A percentile compares a stretch with the other conserved stretches of the same genome.
phyloP scores from a whole-genome alignment of 345 rosid genomes.

The Mallotus nudiflorus region DNA sequence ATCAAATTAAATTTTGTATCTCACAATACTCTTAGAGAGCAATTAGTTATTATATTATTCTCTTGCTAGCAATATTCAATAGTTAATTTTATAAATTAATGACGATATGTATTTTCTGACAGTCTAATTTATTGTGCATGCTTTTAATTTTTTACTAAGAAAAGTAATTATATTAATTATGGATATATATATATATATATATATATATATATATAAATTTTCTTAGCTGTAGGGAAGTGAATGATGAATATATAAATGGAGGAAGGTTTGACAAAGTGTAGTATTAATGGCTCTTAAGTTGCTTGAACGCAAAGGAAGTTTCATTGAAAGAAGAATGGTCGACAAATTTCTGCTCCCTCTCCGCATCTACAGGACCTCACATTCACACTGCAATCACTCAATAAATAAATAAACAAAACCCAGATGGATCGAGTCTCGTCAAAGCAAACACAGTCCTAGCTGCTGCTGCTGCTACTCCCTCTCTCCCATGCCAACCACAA shows the following conservation, averaged over 20 bases:
- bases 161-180: too few species aligned
- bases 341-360: conserved; percentile 38
- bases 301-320: conserved; percentile 75
- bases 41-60: too few species aligned
- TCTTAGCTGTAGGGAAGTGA: not conserved
- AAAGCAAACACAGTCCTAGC: conserved; percentile 45
- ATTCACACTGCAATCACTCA: not conserved
- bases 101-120: too few species aligned
- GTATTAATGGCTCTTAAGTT: conserved; percentile 41
- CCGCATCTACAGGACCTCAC: conserved; percentile 38
- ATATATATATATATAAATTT: not conserved
- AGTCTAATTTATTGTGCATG: too few species aligned
- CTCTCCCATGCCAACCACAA: conserved; percentile 23
- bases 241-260: conserved; percentile 18
- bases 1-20: too few species aligned
- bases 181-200: too few species aligned
- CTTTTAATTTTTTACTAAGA: too few species aligned
- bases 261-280: conserved; percentile 55
- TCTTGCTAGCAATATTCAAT: too few species aligned
- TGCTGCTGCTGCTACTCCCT: too few species aligned
- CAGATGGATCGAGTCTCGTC: conserved; percentile 20
- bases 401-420: not conserved
- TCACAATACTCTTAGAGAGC: too few species aligned
- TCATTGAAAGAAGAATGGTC: conserved; percentile 37
- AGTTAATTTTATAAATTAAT: too few species aligned